Base-by-base conservation (phyloP, 192 early-diverging fungal species). In the Coemansia furcata region DNA sequence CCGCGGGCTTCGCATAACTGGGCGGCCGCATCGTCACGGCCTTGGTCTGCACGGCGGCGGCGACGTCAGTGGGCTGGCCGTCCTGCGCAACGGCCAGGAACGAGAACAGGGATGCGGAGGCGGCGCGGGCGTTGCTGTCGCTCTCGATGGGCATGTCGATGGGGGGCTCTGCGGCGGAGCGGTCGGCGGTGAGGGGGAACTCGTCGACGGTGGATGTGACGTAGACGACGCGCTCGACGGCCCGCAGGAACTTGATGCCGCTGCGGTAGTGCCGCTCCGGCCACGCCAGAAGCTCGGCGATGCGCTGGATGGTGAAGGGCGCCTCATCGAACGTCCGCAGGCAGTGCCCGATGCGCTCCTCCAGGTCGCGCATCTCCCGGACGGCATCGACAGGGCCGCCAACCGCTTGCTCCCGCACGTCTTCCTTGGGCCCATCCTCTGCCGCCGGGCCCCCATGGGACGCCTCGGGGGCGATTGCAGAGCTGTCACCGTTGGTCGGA, bases 291-390 rank as follows among this genome's bases (percentile, higher is more conserved):
- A 83, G 70, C 61, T 83, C 81, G 40, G 70, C 69, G 4, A 83
- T 75, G 17, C 81, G 72, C 59, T 83, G 81, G 19, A 83, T 78
- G 1, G 81, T 83, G 47, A 83, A 83, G 6, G 81, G 81, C 14
- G 81, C 74, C 7, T 81, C 78, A 42, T 76, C 78, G 43, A 81
- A 81, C 14, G 78, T 70, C 35, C 69, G 78, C 61, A 81, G 55
- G 26, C 67, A 69, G 65, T 81, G 76, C 14, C 59, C 60, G 37
- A 81, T 73, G 2, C 78, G 73, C 26, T 73, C 74, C 32, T 81
- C 73, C 3, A 81, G 65, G 23, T 81, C 78, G 44, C 61, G 67
- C 17, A 77, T 68, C 26, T 73, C 71, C 21, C 64, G 21, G 9
- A 19, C 37, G 4, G 26, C 23, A 32, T 60, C 46, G 14, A 29